Evolutionary conservation across 441 rosid genomes (phyloP), one percentile per base, ranked within the genome.

Genomic region (Pelargonium citronellum): DNA sequence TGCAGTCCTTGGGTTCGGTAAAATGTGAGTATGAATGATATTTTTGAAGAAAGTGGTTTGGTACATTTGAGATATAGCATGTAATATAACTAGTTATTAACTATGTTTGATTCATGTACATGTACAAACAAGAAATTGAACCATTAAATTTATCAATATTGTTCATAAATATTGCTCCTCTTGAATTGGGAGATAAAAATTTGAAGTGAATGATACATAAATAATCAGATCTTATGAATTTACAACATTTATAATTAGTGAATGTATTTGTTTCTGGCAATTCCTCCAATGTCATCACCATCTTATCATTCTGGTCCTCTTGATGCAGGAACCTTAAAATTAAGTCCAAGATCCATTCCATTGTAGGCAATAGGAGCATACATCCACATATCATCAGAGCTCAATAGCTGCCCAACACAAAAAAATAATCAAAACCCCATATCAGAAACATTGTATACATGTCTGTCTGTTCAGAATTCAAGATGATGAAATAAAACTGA

Each of bases 321-420:
- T 57, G 24, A 10, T 57, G 24, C 62, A 17, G 62, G 62, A 57
- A 8, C 62, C 77, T 75, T 81, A 66, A 77, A 73, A 76, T 88
- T 86, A 51, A 87, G 85, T 64, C 94, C 92, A 73, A 91, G 80
- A 77, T 84, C 81, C 89, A 87, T 86, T 34, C 91, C 95, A 55
- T 89, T 91, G 83, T 85, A 84, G 16, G 91, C 95, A 43, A 91
- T 76, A 0, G 95, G 95, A n/a, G 94, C 88, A 43, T 81, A 87
- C 92, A 87, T 90, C 92, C 92, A 86, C 49, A 84, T 53, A 71
- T 89, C 91, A 77, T 83, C 89, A 41, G 91, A 90, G 79, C 94
- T 90, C 64, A 91, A 81, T 61, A 87, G 74, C 96, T 90, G 80
- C 68, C 70, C 24, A 53, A 73, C 19, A 15, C 16, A 58, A 24